Base-by-base conservation (phyloP, 2,329 filamentous ascomycete species). In the Cryphonectria japonica region DNA sequence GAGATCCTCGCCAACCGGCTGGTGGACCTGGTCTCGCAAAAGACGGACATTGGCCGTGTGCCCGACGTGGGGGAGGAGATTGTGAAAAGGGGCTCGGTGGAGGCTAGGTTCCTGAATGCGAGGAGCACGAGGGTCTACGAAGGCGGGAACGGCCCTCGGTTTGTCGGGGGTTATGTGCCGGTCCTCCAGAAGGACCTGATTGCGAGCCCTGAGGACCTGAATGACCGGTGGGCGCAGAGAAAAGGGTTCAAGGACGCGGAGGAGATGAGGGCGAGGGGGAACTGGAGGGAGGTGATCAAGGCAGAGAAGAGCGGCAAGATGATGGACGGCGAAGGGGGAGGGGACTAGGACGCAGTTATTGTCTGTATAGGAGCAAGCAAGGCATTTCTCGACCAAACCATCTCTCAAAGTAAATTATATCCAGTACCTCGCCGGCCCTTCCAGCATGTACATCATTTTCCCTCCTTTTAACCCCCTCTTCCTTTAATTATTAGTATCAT, bases 1-100 rank as follows among this genome's bases (percentile, higher is more conserved):
- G 96, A 98, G 84, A 84, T 97, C 67, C 84, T 99, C 69, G 90
- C 93, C 0, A 90, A 88, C 71, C 88, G 89, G 75, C 82, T 99
- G 66, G 83, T 98, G 72, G 88, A 93, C 76, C 81, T 91, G 61
- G 82, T 89, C 9, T 81, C 85, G 37, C 76, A 73, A 1, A 84
- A 85, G 74, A 71, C 76, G 34, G 73, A 76, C 39, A 68, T 76
- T 43, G 57, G 64, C 57, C 69, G 64, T 22, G 69, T 54, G 22
- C 50, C 69, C 54, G 71, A 66, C 83, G 81, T 71, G 86, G 88
- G 77, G 29, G 61, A 1, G 22, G 46, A 11, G 4, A 3, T 50
- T 1, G 13, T 32, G 6, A 63, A 43, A 26, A 52, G 13, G 43
- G 83, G 85, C 63, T 77, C 83, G 61, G 81, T 79, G 71, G 63